A percentile compares a stretch with the other conserved stretches of the same genome.
These are phyloP conservation scores for Chalaropsis ovoidea DNA, from an alignment of 2,329 filamentous ascomycete species.

Conservation along the genomic window DNA sequence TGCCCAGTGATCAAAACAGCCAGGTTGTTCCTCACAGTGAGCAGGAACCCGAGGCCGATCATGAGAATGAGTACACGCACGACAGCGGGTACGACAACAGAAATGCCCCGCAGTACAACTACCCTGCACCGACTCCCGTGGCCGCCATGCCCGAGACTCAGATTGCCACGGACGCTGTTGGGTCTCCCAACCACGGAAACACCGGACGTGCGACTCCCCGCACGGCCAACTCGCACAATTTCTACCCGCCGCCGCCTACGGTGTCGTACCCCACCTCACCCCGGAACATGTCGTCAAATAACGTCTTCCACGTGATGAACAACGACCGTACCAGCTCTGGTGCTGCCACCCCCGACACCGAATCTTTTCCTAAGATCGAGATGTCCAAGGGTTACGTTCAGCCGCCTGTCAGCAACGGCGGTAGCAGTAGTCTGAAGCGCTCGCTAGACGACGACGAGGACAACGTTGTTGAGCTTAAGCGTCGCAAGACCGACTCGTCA, in stretches of 20 bases:
- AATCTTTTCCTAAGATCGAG: conserved; percentile 58
- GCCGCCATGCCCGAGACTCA: conserved; percentile 65
- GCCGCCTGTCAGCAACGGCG: conserved; percentile 55
- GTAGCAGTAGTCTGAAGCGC: conserved; percentile 36
- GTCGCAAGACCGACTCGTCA: conserved; percentile 54
- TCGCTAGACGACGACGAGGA: conserved; percentile 51
- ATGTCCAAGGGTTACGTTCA: conserved; percentile 55
- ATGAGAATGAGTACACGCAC: conserved; percentile 78
- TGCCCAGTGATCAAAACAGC: conserved; percentile 41
- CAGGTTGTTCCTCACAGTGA: conserved; percentile 46
- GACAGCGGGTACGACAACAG: conserved; percentile 63
- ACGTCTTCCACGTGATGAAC: conserved; percentile 80
- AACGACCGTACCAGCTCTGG: conserved; percentile 57
- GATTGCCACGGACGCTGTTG: conserved; percentile 70
- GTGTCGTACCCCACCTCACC: conserved; percentile 70
- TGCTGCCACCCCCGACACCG: conserved; percentile 55
- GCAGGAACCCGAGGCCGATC: conserved; percentile 61
- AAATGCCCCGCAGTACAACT: conserved; percentile 61
- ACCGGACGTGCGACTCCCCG: conserved; percentile 80
- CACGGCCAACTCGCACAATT: conserved; percentile 59
- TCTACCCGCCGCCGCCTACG: conserved; percentile 55
- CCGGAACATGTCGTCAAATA: conserved; percentile 62
- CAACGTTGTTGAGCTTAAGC: conserved; percentile 56
- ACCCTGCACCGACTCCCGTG: conserved; percentile 57
- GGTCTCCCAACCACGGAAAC: conserved; percentile 50